Evolutionary conservation across 2,329 filamentous ascomycete genomes (phyloP).

Genomic region (Trichoderma breve): DNA sequence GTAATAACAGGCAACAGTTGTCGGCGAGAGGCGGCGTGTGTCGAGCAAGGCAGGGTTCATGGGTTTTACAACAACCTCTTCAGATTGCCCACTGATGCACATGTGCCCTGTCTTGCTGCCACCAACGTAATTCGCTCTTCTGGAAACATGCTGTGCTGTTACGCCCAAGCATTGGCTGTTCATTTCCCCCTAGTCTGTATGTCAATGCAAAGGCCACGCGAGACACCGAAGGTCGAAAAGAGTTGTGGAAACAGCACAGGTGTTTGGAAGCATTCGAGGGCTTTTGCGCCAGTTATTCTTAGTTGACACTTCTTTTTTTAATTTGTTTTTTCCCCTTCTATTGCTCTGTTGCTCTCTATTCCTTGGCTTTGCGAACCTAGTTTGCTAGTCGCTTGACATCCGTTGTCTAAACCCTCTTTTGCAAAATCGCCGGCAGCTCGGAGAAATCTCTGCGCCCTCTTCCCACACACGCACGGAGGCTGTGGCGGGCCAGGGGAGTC

Average conservation of each 20-base stretch:
- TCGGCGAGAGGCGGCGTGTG: slow-evolving; percentile 7
- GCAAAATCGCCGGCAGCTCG: not conserved
- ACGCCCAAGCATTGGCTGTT: slow-evolving; percentile 15
- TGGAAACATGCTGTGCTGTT: slow-evolving; percentile 11
- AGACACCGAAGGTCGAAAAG: slow-evolving; percentile 14
- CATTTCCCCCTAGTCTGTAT: slow-evolving; percentile 11
- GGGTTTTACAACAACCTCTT: slow-evolving; percentile 7
- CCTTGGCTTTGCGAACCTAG: not conserved
- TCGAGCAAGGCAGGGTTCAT: slow-evolving; percentile 4
- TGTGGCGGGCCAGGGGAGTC: not conserved
- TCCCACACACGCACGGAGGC: not conserved
- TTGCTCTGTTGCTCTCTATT: not conserved
- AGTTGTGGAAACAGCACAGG: not conserved
- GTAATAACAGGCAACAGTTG: not conserved
- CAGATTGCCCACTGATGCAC: slow-evolving; percentile 14
- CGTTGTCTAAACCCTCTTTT: not conserved
- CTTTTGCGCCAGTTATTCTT: not conserved
- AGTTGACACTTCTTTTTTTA: not conserved
- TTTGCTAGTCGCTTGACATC: not conserved
- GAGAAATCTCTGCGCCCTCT: slow-evolving; percentile 3
- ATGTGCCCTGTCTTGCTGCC: slow-evolving; percentile 2
- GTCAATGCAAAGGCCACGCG: slow-evolving; percentile 18
- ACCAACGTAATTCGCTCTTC: slow-evolving; percentile 18
- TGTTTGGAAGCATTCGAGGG: not conserved
- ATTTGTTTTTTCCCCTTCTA: not conserved